Percentiles rank a stretch among this genome's conserved stretches.
Conservation (phyloP, 2,329 filamentous ascomycete species). For the Fusarium mundagurra region DNA sequence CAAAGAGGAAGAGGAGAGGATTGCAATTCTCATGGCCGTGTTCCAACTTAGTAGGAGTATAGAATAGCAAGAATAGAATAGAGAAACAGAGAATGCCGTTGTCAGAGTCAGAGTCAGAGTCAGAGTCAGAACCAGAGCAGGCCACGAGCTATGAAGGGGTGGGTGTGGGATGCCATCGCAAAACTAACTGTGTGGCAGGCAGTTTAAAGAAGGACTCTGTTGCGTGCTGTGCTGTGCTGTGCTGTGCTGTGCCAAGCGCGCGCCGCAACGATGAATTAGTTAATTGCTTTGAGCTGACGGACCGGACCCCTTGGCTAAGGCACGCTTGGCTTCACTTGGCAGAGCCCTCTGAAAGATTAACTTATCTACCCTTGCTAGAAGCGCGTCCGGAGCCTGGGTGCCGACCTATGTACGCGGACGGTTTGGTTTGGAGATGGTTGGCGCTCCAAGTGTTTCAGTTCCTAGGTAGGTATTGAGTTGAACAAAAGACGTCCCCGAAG, state of each 20-base stretch:
- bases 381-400: conserved; percentile 28
- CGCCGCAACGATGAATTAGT: conserved; percentile 16
- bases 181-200: conserved; percentile 35
- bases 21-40: conserved; percentile 33
- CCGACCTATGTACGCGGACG: neutral
- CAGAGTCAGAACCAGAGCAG: conserved; percentile 27
- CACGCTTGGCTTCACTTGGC: conserved; percentile 31
- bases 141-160: conserved; percentile 21
- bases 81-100: conserved; percentile 17
- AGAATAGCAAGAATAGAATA: neutral
- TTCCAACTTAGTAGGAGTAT: neutral
- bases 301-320: conserved; percentile 27
- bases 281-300: conserved; percentile 25
- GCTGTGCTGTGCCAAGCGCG: conserved; percentile 29
- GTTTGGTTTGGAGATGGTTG: conserved; percentile 4
- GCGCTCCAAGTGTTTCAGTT: neutral
- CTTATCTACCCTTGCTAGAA: conserved; percentile 26
- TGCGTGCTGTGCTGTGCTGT: too few species aligned
- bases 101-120: neutral
- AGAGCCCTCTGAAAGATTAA: conserved; percentile 24
- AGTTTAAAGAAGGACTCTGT: conserved; percentile 26
- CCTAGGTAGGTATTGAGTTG: neutral
- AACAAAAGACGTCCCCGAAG: neutral
- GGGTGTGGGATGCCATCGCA: conserved; percentile 41
- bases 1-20: conserved; percentile 5